These are phyloP conservation scores for Eucalyptus melliodora DNA, from an alignment of 345 rosid genomes.

Conservation along the genomic window DNA sequence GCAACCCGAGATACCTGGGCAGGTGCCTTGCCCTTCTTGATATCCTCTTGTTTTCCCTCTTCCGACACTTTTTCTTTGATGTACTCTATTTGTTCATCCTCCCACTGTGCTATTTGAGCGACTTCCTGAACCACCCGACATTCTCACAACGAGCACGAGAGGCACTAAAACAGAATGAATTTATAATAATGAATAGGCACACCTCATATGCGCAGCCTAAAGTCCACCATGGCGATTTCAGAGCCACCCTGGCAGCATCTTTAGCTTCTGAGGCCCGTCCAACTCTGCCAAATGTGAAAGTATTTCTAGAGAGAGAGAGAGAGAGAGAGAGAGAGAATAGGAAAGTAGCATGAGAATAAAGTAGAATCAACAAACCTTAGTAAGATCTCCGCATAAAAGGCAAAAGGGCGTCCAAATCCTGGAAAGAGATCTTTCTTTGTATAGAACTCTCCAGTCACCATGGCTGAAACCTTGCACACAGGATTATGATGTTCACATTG, in stretches of 20 bases:
- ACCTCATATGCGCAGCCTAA: constrained; percentile 70
- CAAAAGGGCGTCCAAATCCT: constrained; percentile 89
- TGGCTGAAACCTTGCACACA: constrained; percentile 58
- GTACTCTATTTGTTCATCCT: constrained; percentile 84
- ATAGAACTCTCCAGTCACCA: constrained; percentile 85
- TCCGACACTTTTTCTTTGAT: constrained; percentile 65
- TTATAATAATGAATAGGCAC: neutral
- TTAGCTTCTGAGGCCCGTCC: constrained; percentile 70
- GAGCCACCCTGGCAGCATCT: constrained; percentile 79
- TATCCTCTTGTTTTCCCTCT: constrained; percentile 68
- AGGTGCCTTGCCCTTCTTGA: constrained; percentile 78
- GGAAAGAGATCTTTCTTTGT: constrained; percentile 70
- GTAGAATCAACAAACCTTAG: constrained; percentile 34
- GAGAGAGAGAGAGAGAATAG: neutral
- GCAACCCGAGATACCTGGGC: constrained; percentile 36
- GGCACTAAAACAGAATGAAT: neutral
- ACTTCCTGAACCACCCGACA: constrained; percentile 32
- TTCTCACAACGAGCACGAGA: neutral
- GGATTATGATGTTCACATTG: neutral
- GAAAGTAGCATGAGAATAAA: neutral
- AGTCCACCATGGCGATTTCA: constrained; percentile 94
- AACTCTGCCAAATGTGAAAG: constrained; percentile 28
- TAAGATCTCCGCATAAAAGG: constrained; percentile 63
- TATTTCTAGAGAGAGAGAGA: neutral
- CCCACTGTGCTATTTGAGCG: constrained; percentile 78